These are phyloP conservation scores for Talaromyces sp. DNA, from an alignment of 2,329 filamentous ascomycete genomes.

Conservation along the genomic window DNA sequence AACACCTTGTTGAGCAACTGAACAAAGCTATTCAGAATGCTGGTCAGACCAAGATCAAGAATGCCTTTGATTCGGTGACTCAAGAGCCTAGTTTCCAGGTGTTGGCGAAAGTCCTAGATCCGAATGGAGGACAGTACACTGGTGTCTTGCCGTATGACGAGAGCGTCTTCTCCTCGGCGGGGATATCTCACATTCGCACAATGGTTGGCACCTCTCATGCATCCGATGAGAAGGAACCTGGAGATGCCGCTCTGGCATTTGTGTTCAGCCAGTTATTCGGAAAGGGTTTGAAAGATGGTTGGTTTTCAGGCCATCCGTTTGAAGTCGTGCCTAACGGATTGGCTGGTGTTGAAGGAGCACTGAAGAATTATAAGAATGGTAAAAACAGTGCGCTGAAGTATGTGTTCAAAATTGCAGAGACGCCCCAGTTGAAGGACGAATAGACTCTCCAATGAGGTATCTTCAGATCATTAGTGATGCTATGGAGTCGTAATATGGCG, in stretches of 20 bases:
- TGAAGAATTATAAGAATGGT: slow-evolving; percentile 56
- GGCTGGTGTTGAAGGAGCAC: slow-evolving; percentile 49
- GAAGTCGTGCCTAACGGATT: slow-evolving; percentile 54
- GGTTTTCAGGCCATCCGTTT: slow-evolving; percentile 49
- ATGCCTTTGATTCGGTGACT: slow-evolving; percentile 60
- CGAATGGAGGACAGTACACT: neutral
- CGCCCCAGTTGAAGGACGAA: slow-evolving; percentile 23
- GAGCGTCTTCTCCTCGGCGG: slow-evolving; percentile 37
- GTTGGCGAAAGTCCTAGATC: neutral
- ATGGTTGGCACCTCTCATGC: slow-evolving; percentile 39
- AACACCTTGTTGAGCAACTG: slow-evolving; percentile 44
- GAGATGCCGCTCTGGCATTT: slow-evolving; percentile 44
- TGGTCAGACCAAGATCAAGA: slow-evolving; percentile 43
- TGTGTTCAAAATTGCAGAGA: slow-evolving; percentile 55
- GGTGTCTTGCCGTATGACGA: neutral
- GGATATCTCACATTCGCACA: slow-evolving; percentile 28
- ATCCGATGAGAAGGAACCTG: slow-evolving; percentile 33
- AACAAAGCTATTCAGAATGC: neutral
- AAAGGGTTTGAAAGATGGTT: slow-evolving; percentile 47
- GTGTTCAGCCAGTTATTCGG: slow-evolving; percentile 46
- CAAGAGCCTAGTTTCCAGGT: slow-evolving; percentile 37
- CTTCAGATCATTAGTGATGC: no score
- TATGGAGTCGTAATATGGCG: neutral
- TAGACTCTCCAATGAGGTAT: neutral
- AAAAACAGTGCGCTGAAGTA: slow-evolving; percentile 63